A percentile compares a stretch with the other conserved stretches of the same genome.
These are phyloP conservation scores for Phaffia tasmanica DNA, from an alignment of 768 basidiomycete genomes.

Conservation along the genomic window DNA sequence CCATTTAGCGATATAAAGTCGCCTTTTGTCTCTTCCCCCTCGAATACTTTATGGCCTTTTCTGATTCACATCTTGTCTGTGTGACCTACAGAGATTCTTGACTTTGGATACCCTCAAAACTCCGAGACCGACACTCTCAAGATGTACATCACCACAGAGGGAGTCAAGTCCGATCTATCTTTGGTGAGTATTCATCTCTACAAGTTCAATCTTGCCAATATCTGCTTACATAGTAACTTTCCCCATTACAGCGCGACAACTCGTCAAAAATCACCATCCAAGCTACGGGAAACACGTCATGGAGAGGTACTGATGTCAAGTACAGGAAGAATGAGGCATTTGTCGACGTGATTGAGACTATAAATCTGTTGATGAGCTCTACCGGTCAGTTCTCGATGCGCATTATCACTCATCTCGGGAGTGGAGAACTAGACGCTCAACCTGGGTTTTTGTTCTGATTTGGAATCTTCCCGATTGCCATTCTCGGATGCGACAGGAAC, in stretches of 20 bases:
- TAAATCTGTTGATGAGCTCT: constrained; percentile 93
- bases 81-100: constrained; percentile 67
- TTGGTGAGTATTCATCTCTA: not conserved
- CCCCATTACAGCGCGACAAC: constrained; percentile 59
- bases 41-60: not conserved
- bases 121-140: constrained; percentile 97
- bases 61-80: not conserved
- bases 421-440: not conserved
- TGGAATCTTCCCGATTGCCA: not conserved
- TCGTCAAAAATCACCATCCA: constrained; percentile 94
- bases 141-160: constrained; percentile 95
- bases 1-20: not conserved
- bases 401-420: not conserved
- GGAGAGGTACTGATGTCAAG: constrained; percentile 89
- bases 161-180: constrained; percentile 66
- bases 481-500: constrained; percentile 49
- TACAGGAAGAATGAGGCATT: constrained; percentile 99
- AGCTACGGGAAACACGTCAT: constrained; percentile 92
- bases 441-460: not conserved
- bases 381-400: constrained; percentile 52
- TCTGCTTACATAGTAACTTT: not conserved
- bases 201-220: constrained; percentile 1
- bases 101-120: constrained; percentile 98
- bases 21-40: not conserved
- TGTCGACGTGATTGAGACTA: constrained; percentile 96